Base-by-base conservation (phyloP, 2,329 filamentous ascomycete genomes). In the Cercospora sp. region DNA sequence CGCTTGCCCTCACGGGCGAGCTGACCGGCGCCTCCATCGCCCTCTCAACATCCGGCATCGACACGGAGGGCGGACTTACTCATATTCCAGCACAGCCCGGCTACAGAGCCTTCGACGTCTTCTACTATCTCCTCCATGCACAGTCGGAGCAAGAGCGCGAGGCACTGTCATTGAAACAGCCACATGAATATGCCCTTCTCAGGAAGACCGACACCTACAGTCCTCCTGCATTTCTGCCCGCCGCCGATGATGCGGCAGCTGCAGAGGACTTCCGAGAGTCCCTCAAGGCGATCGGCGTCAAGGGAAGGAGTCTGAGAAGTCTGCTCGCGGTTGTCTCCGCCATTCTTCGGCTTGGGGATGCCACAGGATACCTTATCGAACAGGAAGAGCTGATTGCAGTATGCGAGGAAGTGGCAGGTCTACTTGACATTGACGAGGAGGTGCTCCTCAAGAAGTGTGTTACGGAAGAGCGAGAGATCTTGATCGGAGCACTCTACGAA, bases 51-150 rank as follows among this genome's bases (percentile, higher is more conserved):
- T 91, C 92, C 3, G 95, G 95, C 18, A 91, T 99, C 68, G 92
- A 99, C 77, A 95, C 93, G 0, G 81, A 85, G 20, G 88, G 88
- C 70, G 95, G 94, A 51, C 84, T 99, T 10, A 83, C 97, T 16
- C 89, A 91, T 66, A 88, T 99, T 16, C 92, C 95, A 0, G 80
- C 89, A 0, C 89, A 97, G 76, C 77, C 88, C 6, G 95, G 95
- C 12, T 93, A 93, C 79, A 90, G 95, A 70, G 95, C 94, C 3
- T 99, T 99, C 74, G 94, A 99, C 77, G 95, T 96, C 60, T 98
- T 99, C 77, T 98, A 99, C 82, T 98, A 97, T 75, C 87, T 99
- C 0, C 85, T 98, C 51, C 96, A 94, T 0, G 96, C 95, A 0
- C 72, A 73, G 95, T 92, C 1, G 89, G 91, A 3, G 90, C 93